phyloP scores from a whole-genome alignment of 805 yeast species.

The Myxozyma neglecta region DNA sequence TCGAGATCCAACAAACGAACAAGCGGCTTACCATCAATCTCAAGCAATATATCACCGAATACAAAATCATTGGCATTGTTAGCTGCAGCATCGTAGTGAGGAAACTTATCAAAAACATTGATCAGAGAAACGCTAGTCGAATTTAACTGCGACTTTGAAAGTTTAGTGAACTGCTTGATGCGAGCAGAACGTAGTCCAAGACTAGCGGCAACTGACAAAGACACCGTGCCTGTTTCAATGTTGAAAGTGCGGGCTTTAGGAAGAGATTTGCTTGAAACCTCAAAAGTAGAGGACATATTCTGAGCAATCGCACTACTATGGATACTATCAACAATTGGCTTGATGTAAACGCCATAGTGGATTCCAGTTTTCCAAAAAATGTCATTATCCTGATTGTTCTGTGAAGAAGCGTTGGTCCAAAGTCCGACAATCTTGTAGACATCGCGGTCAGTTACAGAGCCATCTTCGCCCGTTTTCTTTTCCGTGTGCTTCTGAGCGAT shows the following conservation, averaged over 20 bases:
- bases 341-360: conserved; percentile 20
- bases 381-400: conserved; percentile 17
- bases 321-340: conserved; percentile 19
- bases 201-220: conserved; percentile 22
- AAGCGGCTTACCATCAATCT: conserved; percentile 20
- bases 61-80: conserved; percentile 15
- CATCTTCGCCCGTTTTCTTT: not conserved
- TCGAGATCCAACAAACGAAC: conserved; percentile 20
- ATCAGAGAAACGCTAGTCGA: conserved; percentile 7
- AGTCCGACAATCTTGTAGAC: conserved; percentile 19
- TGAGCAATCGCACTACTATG: not conserved
- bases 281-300: not conserved
- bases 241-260: conserved; percentile 24
- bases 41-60: conserved; percentile 26
- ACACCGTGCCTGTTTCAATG: conserved; percentile 17
- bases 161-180: conserved; percentile 9
- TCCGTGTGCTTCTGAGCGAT: conserved; percentile 3
- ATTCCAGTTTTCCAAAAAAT: conserved; percentile 28
- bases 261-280: not conserved
- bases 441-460: not conserved
- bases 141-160: conserved; percentile 16
- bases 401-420: conserved; percentile 28
- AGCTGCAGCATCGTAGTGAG: conserved; percentile 9
- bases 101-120: conserved; percentile 24
- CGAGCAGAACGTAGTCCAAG: conserved; percentile 19